Conservation (phyloP, 2,329 filamentous ascomycete species). For the Colletotrichum truncatum region DNA sequence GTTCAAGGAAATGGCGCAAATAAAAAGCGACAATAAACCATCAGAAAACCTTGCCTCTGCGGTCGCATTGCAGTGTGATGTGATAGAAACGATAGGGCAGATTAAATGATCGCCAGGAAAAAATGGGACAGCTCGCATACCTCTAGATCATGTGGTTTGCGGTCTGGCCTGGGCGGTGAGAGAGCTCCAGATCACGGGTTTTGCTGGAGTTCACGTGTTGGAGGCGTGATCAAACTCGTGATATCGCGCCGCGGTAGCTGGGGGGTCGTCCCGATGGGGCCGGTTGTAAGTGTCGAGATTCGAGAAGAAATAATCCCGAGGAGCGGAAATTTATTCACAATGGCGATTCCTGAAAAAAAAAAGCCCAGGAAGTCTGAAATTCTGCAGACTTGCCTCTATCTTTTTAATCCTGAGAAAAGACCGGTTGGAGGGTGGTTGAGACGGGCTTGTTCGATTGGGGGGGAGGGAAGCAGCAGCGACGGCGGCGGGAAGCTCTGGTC, state of each 20-base stretch:
- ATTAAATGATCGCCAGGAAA: constrained; percentile 20
- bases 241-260: constrained; percentile 49
- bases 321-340: constrained; percentile 12
- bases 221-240: constrained; percentile 57
- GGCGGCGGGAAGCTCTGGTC: constrained; percentile 38
- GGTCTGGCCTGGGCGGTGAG: constrained; percentile 31
- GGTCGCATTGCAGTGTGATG: constrained; percentile 17
- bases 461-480: constrained; percentile 8
- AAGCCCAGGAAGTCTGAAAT: not conserved
- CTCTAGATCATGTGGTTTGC: constrained; percentile 55
- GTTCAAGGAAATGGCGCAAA: constrained; percentile 17
- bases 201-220: constrained; percentile 37
- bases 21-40: not conserved
- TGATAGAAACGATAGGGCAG: constrained; percentile 1
- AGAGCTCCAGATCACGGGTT: constrained; percentile 52
- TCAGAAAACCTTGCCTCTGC: not conserved
- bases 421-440: constrained; percentile 17
- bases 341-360: constrained; percentile 16
- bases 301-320: not conserved
- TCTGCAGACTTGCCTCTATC: constrained; percentile 21
- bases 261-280: constrained; percentile 26
- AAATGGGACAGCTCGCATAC: constrained; percentile 43
- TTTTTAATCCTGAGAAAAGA: constrained; percentile 12
- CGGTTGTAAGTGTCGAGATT: constrained; percentile 24
- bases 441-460: constrained; percentile 17